Conservation (phyloP, 2,329 filamentous ascomycete genomes). For the Diaporthe sp. region DNA sequence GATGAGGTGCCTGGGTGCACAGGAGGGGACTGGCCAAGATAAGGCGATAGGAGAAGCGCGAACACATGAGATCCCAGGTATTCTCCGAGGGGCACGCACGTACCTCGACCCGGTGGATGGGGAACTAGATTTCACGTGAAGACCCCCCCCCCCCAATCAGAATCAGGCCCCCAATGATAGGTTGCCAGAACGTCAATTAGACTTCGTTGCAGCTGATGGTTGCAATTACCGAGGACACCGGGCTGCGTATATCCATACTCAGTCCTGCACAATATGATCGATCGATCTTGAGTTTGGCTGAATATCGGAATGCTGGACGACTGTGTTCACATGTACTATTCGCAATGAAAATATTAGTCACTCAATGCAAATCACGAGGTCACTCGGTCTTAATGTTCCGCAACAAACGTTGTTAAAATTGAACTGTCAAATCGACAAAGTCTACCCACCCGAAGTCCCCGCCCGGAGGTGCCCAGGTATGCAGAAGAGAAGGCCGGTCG, state of each 20-base stretch:
- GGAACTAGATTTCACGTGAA: background rate
- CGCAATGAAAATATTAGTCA: background rate
- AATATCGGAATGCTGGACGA: background rate
- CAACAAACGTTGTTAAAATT: too few species aligned
- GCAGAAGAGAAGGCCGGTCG: constrained; percentile 20
- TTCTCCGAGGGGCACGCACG: background rate
- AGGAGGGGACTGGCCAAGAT: background rate
- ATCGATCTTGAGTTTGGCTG: background rate
- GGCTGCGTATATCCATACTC: background rate
- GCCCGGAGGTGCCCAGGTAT: constrained; percentile 29
- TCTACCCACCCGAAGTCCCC: constrained; percentile 22
- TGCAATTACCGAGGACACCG: constrained; percentile 9
- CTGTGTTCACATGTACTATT: background rate
- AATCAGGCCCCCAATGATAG: background rate
- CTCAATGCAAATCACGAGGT: background rate
- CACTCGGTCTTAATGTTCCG: background rate
- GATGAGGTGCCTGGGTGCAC: background rate
- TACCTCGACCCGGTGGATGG: background rate
- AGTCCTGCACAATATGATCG: background rate
- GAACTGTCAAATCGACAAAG: background rate
- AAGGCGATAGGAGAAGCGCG: background rate
- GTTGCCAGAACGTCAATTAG: background rate
- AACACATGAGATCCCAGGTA: background rate
- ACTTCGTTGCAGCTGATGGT: background rate
- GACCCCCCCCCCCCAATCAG: background rate